A percentile compares a stretch with the other conserved stretches of the same genome.
Evolutionary conservation across 2,329 filamentous ascomycete genomes (phyloP).

Genomic region (Colletotrichum scovillei): DNA sequence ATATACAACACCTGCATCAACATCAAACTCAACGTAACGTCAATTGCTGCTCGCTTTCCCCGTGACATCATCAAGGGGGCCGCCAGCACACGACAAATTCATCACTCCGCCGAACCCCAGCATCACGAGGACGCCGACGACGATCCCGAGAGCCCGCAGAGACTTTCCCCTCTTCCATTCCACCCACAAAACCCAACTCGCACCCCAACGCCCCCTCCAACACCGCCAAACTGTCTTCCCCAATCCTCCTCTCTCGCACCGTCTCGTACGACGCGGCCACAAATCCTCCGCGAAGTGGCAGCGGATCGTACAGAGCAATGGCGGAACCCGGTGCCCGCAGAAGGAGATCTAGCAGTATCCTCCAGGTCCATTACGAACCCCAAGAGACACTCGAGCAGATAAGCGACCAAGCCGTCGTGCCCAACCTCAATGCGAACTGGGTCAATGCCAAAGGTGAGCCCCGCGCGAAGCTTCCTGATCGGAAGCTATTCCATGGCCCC

Average conservation of each 20-base stretch:
- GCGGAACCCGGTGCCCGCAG: constrained; percentile 78
- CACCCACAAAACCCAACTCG: constrained; percentile 40
- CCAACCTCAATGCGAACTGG: constrained; percentile 98
- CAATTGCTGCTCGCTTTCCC: constrained; percentile 6
- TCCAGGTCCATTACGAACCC: constrained; percentile 93
- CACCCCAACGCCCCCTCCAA: constrained; percentile 56
- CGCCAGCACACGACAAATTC: constrained; percentile 8
- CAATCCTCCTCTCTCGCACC: constrained; percentile 86
- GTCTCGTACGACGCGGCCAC: constrained; percentile 91
- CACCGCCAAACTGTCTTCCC: constrained; percentile 97
- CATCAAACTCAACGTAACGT: background rate
- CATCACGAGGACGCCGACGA: constrained; percentile 24
- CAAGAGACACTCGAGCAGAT: constrained; percentile 97
- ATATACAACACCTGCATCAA: constrained; percentile 5
- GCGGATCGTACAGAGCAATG: constrained; percentile 68
- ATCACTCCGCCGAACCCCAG: constrained; percentile 16
- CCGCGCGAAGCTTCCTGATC: constrained; percentile 8
- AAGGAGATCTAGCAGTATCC: constrained; percentile 95
- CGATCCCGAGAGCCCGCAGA: constrained; percentile 24
- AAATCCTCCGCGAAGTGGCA: constrained; percentile 74
- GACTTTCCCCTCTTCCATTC: constrained; percentile 12
- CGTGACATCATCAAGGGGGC: constrained; percentile 36
- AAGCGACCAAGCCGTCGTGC: constrained; percentile 93
- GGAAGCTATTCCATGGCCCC: background rate
- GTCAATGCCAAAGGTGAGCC: constrained; percentile 95